A percentile compares a stretch with the other conserved stretches of the same genome.
phyloP scores from a whole-genome alignment of 768 basidiomycete genomes.

The Cystobasidium ongulense region DNA sequence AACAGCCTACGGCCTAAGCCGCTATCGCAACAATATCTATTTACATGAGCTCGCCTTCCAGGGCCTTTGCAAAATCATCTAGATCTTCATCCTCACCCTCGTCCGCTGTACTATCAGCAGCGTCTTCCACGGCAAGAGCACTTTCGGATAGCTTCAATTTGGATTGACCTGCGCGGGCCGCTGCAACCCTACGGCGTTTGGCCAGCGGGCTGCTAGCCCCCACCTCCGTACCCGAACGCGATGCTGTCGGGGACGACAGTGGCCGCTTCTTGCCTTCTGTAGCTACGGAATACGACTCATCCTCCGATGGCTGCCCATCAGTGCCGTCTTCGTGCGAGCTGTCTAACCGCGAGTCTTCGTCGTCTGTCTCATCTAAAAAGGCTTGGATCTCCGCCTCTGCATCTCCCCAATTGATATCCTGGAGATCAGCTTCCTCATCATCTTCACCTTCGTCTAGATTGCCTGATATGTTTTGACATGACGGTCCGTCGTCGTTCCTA shows the following conservation, averaged over 20 bases:
- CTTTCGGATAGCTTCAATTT: conserved; percentile 33
- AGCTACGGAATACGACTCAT: conserved; percentile 20
- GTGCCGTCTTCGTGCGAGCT: not conserved
- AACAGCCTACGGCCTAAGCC: not conserved
- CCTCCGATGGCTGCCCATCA: conserved; percentile 1
- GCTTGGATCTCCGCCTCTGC: conserved; percentile 81
- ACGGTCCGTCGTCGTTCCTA: conserved; percentile 60
- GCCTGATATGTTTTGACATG: not conserved
- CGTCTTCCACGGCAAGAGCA: not conserved
- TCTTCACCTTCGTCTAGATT: conserved; percentile 43
- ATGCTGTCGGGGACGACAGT: not conserved
- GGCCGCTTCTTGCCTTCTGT: not conserved
- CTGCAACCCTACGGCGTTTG: conserved; percentile 68
- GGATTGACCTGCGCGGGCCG: conserved; percentile 60
- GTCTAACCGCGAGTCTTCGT: conserved; percentile 1
- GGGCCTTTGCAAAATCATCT: conserved; percentile 31
- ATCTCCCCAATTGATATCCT: conserved; percentile 61
- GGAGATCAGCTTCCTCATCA: conserved; percentile 51
- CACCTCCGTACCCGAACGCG: not conserved
- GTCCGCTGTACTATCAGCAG: not conserved
- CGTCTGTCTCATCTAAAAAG: conserved; percentile 52
- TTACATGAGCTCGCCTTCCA: conserved; percentile 18
- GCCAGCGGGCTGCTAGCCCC: conserved; percentile 52
- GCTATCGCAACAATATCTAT: not conserved
- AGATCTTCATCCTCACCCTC: conserved; percentile 23